Base-by-base conservation (phyloP, 352 stramenopile genomes). In the Peronospora farinosa region DNA sequence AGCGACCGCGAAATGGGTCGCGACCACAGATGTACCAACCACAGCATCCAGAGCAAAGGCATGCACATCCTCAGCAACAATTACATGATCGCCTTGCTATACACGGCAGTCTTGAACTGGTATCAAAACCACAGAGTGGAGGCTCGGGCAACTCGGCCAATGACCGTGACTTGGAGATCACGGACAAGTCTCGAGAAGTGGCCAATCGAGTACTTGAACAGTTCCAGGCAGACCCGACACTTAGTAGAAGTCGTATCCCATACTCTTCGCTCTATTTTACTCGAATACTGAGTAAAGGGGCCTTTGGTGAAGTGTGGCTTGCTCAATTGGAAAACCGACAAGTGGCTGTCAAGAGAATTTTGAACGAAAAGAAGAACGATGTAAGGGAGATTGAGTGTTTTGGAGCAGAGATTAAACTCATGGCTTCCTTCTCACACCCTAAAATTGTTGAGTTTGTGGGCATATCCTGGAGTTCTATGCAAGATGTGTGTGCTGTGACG, bases 291-390 rank as follows among this genome's bases (percentile, higher is more conserved):
- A 84, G 73, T 19, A 91, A 86, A 46, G 82, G 82, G n/a, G 82
- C 82, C n/a, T 92, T 90, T 35, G 82, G 82, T 3, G 82, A 92
- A 37, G 82, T 92, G 42, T 92, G 82, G 82, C 74, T 92, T 0
- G 82, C 75, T 1, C 82, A 91, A 49, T 49, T 91, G 15, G 78
- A 89, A 57, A 86, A 85, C 55, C 63, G 54, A 27, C 77, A 89
- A 54, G 82, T 92, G 49, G 82, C 82, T 0, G 79, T 91, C 15
- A 92, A 92, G 67, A 69, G 81, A 4, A 88, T 92, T 25, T 32
- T 91, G 42, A 78, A 77, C 33, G 82, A 92, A 54, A 86, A 86
- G 60, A 79, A 78, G 37, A 83, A 88, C 54, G 78, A 89, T 50
- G 72, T 81, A 59, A 87, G 85, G 48, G 79, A 91, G 56, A 87